Conservation (phyloP, 345 rosid species). For the Atalantia buxifolia region DNA sequence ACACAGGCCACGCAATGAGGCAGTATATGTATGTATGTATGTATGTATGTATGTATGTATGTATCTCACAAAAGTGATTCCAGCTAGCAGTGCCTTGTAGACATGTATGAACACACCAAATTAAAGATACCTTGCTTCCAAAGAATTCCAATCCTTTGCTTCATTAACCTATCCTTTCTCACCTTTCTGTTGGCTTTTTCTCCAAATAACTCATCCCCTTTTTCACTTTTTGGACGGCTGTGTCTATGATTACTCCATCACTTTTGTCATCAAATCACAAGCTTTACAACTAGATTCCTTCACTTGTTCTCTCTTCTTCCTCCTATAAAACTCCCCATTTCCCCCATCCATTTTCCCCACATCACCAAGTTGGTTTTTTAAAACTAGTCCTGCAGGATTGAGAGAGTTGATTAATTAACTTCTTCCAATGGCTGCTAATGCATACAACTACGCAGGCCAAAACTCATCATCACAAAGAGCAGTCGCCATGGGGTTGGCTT, state of each 20-base stretch:
- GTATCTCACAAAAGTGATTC: background rate
- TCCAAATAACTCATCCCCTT: background rate
- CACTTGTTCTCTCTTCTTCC: slow-evolving; percentile 7
- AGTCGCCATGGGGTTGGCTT: slow-evolving; percentile 60
- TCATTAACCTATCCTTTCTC: background rate
- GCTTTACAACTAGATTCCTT: slow-evolving; percentile 39
- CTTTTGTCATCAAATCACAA: slow-evolving; percentile 19
- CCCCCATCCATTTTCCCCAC: background rate
- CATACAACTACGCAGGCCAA: background rate
- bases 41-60: background rate
- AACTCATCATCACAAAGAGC: slow-evolving; percentile 43
- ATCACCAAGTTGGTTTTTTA: background rate
- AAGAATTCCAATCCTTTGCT: slow-evolving; percentile 11
- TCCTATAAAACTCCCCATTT: slow-evolving; percentile 17
- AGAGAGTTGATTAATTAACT: background rate
- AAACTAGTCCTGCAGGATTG: too few relatives aligned
- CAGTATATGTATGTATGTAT: background rate
- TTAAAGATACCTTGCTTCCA: slow-evolving; percentile 36
- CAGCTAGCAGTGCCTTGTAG: slow-evolving; percentile 1
- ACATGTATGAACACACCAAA: slow-evolving; percentile 19
- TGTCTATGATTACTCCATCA: background rate
- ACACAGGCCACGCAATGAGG: too few relatives aligned
- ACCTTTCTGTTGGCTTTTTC: background rate
- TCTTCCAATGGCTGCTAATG: slow-evolving; percentile 3
- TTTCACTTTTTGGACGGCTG: slow-evolving; percentile 46